Evolutionary conservation across 1,284 basidiomycete species (phyloP), one percentile per base, ranked within the genome.

Genomic region (Sanghuangporus sanghuang): DNA sequence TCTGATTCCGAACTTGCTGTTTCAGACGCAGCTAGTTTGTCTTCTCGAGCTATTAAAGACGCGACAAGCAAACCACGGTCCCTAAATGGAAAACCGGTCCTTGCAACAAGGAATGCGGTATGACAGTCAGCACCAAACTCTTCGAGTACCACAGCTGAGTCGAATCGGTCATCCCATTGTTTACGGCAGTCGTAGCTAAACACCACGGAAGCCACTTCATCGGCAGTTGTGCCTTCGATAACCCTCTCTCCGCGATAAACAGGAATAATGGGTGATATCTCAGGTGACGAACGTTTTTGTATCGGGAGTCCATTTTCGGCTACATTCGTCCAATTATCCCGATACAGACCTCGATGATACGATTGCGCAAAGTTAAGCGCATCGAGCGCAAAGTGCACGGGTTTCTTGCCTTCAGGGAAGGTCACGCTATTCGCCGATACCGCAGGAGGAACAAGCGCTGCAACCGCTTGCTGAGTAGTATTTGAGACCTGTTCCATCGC

Each of bases 171-270:
- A 71, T 97, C 95, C 95, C 95, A 97, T 53, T 83, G 79, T 72
- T 85, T 87, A 61, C 93, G 83, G 67, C 85, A 90, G 62, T 87
- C 85, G 23, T 86, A 84, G 63, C 90, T 87, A 6, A 84, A 82
- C 23, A 95, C 79, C 12, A 92, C 81, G 0, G 87, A 81, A 0
- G 86, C 88, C 14, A 97, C 79, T 71, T 99, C 96, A 70, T 98
- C 96, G 0, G 96, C 96, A 0, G 94, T 92, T 8, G 97, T 85
- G 1, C 96, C 96, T 72, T 98, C 92, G 55, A 99, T 90, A 65
- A 99, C 93, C 74, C 95, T 92, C 72, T 92, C 90, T 0, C 93
- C 94, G 65, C 89, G 90, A 72, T 96, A 91, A 3, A 98, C 87
- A 0, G 93, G 92, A 54, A 97, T 86, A 50, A 85, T 81, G 7